Conservation (phyloP, 176 grass and related monocot species). For the Miscanthus lutarioriparius region DNA sequence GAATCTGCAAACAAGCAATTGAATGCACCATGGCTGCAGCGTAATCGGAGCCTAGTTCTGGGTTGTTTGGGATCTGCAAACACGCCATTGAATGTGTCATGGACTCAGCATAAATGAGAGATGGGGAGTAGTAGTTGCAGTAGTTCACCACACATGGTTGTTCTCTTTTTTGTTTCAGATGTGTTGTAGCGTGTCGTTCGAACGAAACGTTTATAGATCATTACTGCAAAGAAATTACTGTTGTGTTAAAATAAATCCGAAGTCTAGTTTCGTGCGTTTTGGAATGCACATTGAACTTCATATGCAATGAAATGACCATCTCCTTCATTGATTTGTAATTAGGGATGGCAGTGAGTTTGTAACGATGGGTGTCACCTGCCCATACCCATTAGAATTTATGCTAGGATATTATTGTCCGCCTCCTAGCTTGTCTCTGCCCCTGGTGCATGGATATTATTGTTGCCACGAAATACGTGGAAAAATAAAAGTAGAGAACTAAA, state of each 20-base stretch:
- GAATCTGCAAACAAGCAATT: constrained; percentile 95
- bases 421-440: too few species aligned
- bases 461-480: too few species aligned
- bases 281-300: too few species aligned
- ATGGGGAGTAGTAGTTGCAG: neutral
- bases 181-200: constrained; percentile 1
- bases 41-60: neutral
- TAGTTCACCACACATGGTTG: constrained; percentile 1
- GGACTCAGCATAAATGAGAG: constrained; percentile 32
- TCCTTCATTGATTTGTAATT: too few species aligned
- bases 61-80: constrained; percentile 48
- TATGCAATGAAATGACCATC: too few species aligned
- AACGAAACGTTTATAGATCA: neutral
- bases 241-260: constrained; percentile 19
- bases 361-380: too few species aligned
- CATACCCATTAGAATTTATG: too few species aligned
- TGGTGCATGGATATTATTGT: too few species aligned
- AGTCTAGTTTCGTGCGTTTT: too few species aligned
- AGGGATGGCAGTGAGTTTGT: too few species aligned
- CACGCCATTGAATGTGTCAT: constrained; percentile 51
- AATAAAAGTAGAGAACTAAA: too few species aligned
- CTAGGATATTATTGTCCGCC: too few species aligned
- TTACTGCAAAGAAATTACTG: constrained; percentile 18
- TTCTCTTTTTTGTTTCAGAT: neutral
- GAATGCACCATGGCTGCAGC: constrained; percentile 79